phyloP scores from a whole-genome alignment of 257 asterid genomes.

The Salvia hispanica region DNA sequence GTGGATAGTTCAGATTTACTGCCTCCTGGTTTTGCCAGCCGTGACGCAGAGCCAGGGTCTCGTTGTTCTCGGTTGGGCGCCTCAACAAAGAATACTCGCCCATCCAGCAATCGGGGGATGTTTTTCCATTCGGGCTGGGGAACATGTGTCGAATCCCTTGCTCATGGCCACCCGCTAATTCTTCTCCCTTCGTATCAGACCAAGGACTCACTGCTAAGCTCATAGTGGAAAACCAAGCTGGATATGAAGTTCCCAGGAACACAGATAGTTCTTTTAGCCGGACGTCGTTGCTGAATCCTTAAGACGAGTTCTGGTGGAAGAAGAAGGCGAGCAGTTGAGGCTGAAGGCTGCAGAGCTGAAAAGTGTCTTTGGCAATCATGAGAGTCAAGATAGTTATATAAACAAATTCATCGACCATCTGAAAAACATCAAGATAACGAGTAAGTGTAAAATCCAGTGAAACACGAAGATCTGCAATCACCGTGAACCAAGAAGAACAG shows the following conservation, averaged over 20 bases:
- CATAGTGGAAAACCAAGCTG: constrained; percentile 44
- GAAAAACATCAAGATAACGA: constrained; percentile 2
- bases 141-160: constrained; percentile 43
- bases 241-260: constrained; percentile 47
- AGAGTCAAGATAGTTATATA: constrained; percentile 40
- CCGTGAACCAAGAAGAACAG: not conserved
- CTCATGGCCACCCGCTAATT: constrained; percentile 45
- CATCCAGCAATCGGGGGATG: constrained; percentile 50
- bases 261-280: constrained; percentile 49
- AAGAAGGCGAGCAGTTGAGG: constrained; percentile 37
- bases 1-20: constrained; percentile 29
- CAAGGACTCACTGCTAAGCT: constrained; percentile 53
- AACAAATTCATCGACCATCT: constrained; percentile 42
- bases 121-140: constrained; percentile 61
- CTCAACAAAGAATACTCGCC: constrained; percentile 49
- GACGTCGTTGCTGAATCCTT: constrained; percentile 41
- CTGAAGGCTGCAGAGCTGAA: constrained; percentile 37
- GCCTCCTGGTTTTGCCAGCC: constrained; percentile 41
- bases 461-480: not conserved
- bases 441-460: constrained; percentile 13
- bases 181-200: constrained; percentile 48
- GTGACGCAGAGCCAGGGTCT: constrained; percentile 40
- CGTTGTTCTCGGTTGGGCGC: constrained; percentile 46
- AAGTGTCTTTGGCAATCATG: constrained; percentile 36
- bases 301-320: constrained; percentile 37